Evolutionary conservation across 306 rosid genomes (phyloP).

Genomic region (Dryas octopetala): DNA sequence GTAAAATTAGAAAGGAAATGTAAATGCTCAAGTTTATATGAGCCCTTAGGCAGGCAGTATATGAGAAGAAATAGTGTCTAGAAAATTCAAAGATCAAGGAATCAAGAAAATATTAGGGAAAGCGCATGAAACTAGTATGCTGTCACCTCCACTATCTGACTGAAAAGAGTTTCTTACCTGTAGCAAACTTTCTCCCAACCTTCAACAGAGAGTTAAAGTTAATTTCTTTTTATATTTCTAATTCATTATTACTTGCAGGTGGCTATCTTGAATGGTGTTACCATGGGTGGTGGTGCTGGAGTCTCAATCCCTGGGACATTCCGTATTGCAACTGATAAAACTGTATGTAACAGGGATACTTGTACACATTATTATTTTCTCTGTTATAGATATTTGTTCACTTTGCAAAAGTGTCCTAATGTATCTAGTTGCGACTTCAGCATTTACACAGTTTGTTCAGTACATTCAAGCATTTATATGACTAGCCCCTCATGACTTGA

Average conservation of each 20-base stretch:
- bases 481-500: neutral
- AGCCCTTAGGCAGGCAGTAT: no score
- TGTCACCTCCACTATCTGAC: no score
- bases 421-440: neutral
- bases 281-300: constrained; percentile 99
- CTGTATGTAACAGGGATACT: constrained; percentile 47
- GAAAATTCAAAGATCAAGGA: no score
- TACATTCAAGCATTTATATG: neutral
- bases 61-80: no score
- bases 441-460: neutral
- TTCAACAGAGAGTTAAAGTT: neutral
- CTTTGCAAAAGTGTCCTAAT: neutral
- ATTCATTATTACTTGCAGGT: constrained; percentile 47
- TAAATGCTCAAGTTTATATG: no score
- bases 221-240: neutral
- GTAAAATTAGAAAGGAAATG: no score
- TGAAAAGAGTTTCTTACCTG: no score
- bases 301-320: constrained; percentile 88
- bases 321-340: constrained; percentile 82
- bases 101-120: no score
- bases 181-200: no score
- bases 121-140: no score
- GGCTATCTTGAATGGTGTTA: constrained; percentile 84
- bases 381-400: neutral
- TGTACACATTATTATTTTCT: neutral